Evolutionary conservation across 371 early-diverging fungal genomes (phyloP).

Genomic region (Mortierella sp.): DNA sequence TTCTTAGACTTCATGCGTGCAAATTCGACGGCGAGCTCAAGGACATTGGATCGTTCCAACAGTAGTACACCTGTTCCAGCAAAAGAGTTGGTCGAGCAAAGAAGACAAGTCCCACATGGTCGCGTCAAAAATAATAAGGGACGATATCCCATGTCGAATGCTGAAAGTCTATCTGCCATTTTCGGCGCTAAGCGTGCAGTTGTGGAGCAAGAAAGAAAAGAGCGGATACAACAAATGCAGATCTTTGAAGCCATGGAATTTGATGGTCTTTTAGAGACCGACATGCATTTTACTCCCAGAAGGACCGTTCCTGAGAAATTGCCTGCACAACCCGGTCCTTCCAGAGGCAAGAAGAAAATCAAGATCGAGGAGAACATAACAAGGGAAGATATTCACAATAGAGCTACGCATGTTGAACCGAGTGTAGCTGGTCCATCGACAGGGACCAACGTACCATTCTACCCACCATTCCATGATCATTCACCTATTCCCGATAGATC

Average conservation of each 20-base stretch:
- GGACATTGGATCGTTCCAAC: not conserved
- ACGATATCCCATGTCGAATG: not conserved
- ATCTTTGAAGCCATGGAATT: no score
- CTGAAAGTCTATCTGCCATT: not conserved
- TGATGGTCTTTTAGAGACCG: not conserved
- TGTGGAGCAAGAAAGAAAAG: slow-evolving; percentile 38
- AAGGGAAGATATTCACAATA: no score
- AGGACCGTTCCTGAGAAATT: not conserved
- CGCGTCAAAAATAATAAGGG: not conserved
- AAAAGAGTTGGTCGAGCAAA: not conserved
- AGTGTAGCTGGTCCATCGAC: no score
- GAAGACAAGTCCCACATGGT: no score
- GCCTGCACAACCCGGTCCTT: no score
- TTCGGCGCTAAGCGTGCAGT: slow-evolving; percentile 21
- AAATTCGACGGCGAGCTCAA: not conserved
- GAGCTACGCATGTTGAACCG: no score
- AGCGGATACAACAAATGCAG: slow-evolving; percentile 7
- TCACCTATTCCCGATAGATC: no score
- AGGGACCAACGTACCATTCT: no score
- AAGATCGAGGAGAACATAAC: no score
- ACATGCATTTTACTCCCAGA: not conserved
- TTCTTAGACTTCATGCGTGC: not conserved
- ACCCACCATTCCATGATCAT: no score
- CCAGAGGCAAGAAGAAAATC: no score
- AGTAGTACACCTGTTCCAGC: not conserved